Base-by-base conservation (phyloP, 1,284 basidiomycete genomes). In the Vanrija humicola region DNA sequence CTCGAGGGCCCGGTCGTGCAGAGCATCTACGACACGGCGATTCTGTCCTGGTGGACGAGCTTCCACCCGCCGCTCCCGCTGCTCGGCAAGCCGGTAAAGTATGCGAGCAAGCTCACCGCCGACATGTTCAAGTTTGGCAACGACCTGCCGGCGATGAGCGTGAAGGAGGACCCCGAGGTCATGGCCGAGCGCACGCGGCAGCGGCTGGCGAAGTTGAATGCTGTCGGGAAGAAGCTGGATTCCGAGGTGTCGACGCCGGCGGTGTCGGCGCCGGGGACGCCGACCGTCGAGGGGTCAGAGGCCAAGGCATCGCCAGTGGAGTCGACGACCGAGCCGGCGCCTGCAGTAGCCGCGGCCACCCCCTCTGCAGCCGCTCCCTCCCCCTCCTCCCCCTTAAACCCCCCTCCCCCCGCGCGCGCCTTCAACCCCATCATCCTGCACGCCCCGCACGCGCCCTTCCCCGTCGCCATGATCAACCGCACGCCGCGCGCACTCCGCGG, bases 381-480 rank as follows among this genome's bases (percentile, higher is more conserved):
- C 53, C 59, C 34, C 46, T 19, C 26, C 34, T 46, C 25, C 19
- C 38, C 12, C 26, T n/a, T n/a, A n/a, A n/a, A 23, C n/a, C 47
- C 42, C 38, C 40, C 42, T 10, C 16, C 53, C 26, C 34, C 46
- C 25, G n/a, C 26, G 15, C 45, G 29, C 14, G 53, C 55, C 0
- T 82, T 81, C 69, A 70, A 67, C 43, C 81, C 82, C 12, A 75
- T 81, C 55, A 66, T 82, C 49, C 67, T 85, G 16, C 83, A 84
- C 57, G 67, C 77, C 14, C 71, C 77, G n/a, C 83, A 85, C 54
- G 71, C 77, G 25, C 82, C 85, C 43, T 80, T 85, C 48, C 86
- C 87, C 0, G 87, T 88, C 65, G 85, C 82, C 0, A 74, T 88
- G 64, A 84, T 87, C 57, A 87, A 86, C 66, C 82, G 86, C 12